Evolutionary conservation across 2,329 filamentous ascomycete genomes (phyloP).

Genomic region (Venturia aucupariae): DNA sequence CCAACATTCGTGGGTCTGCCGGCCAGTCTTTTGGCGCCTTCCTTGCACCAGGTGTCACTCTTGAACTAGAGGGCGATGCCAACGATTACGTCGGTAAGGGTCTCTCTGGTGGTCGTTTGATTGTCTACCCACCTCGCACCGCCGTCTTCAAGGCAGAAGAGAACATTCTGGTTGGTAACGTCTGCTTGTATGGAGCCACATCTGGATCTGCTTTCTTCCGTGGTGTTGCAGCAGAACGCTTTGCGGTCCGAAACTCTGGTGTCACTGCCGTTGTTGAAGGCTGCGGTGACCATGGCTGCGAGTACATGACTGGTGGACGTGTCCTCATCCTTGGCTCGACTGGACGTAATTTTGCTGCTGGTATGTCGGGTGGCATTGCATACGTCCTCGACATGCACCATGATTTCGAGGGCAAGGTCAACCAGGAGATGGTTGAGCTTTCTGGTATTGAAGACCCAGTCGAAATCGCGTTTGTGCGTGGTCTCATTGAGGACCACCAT

Average conservation of each 20-base stretch:
- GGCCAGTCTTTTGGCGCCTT: slow-evolving; percentile 95
- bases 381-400: slow-evolving; percentile 85
- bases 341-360: slow-evolving; percentile 93
- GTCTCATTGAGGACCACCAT: slow-evolving; percentile 91
- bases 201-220: slow-evolving; percentile 92
- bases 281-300: slow-evolving; percentile 90
- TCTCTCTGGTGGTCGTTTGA: slow-evolving; percentile 82
- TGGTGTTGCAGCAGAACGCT: slow-evolving; percentile 90
- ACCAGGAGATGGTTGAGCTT: slow-evolving; percentile 94
- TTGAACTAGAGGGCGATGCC: slow-evolving; percentile 90
- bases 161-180: slow-evolving; percentile 88
- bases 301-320: slow-evolving; percentile 98
- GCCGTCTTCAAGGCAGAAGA: slow-evolving; percentile 94
- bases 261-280: slow-evolving; percentile 94
- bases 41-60: slow-evolving; percentile 83
- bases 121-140: slow-evolving; percentile 83
- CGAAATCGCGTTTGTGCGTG: slow-evolving; percentile 83
- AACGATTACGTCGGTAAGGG: slow-evolving; percentile 98
- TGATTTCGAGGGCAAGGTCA: slow-evolving; percentile 88
- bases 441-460: slow-evolving; percentile 72
- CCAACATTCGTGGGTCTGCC: slow-evolving; percentile 92
- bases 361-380: slow-evolving; percentile 97
- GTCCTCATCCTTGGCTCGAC: slow-evolving; percentile 79
- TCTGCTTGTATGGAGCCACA: slow-evolving; percentile 91
- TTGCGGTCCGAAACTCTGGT: slow-evolving; percentile 93